Evolutionary conservation across 2,329 filamentous ascomycete genomes (phyloP).

Genomic region (Trichoderma afroharzianum): DNA sequence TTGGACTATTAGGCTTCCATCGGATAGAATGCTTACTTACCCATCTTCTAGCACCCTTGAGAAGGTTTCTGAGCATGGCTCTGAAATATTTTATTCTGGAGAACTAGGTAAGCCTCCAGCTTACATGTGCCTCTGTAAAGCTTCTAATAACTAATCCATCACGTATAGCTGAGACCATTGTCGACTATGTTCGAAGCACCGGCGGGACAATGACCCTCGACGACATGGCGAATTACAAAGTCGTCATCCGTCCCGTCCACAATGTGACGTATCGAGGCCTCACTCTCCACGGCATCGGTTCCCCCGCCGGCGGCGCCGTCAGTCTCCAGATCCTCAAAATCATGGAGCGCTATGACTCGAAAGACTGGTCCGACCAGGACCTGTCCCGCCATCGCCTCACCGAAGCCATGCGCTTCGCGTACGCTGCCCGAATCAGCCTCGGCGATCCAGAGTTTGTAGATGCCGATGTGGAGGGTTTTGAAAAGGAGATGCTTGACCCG

Average conservation of each 20-base stretch:
- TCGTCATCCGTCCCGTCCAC: constrained; percentile 61
- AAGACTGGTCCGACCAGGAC: constrained; percentile 53
- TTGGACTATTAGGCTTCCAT: not conserved
- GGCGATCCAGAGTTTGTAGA: constrained; percentile 77
- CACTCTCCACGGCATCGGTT: constrained; percentile 64
- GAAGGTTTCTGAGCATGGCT: constrained; percentile 68
- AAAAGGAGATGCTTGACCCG: constrained; percentile 64
- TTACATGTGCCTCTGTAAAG: not conserved
- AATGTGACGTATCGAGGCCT: constrained; percentile 66
- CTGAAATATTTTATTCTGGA: constrained; percentile 71
- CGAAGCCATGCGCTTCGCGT: constrained; percentile 87
- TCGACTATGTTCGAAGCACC: constrained; percentile 60
- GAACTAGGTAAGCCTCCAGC: constrained; percentile 46
- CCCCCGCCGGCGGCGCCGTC: constrained; percentile 76
- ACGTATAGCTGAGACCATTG: constrained; percentile 65
- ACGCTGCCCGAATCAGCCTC: constrained; percentile 72
- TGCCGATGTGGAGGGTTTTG: constrained; percentile 55
- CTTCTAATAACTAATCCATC: constrained; percentile 23
- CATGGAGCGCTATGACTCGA: constrained; percentile 67
- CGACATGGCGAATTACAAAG: constrained; percentile 70
- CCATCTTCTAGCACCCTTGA: constrained; percentile 57
- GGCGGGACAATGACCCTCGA: constrained; percentile 84
- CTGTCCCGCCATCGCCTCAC: constrained; percentile 77
- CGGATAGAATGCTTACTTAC: constrained; percentile 20
- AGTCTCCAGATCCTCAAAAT: constrained; percentile 75